A percentile compares a stretch with the other conserved stretches of the same genome.
phyloP scores from a whole-genome alignment of 768 basidiomycete genomes.

The Cystobasidium ongulense region DNA sequence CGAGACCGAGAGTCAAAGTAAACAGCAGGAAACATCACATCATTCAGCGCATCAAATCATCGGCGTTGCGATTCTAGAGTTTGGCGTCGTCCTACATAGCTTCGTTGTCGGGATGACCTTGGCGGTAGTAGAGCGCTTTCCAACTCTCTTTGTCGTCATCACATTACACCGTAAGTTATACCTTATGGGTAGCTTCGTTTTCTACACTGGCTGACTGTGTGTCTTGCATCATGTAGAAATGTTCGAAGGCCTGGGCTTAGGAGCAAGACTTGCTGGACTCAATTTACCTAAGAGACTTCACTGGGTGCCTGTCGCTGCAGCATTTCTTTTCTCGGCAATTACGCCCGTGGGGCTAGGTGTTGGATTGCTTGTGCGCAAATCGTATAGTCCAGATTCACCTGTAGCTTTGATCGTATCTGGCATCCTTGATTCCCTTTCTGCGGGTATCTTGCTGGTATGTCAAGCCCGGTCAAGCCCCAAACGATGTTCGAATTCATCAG shows the following conservation, averaged over 20 bases:
- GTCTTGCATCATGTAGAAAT: conserved; percentile 43
- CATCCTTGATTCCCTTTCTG: conserved; percentile 69
- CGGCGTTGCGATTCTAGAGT: conserved; percentile 84
- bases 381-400: conserved; percentile 71
- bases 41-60: conserved; percentile 49
- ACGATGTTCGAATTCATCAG: neutral
- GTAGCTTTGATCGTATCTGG: conserved; percentile 76
- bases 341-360: conserved; percentile 62
- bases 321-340: conserved; percentile 61
- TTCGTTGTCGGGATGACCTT: conserved; percentile 81
- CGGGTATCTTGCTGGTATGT: conserved; percentile 60
- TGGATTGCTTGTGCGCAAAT: conserved; percentile 44
- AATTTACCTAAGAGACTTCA: conserved; percentile 43
- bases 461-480: neutral
- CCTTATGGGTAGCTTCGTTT: neutral
- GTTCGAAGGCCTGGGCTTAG: conserved; percentile 89
- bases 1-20: neutral
- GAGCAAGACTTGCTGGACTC: conserved; percentile 74
- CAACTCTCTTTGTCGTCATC: conserved; percentile 72
- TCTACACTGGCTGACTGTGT: neutral
- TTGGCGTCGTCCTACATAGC: conserved; percentile 88
- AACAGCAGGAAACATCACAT: neutral
- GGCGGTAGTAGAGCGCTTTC: conserved; percentile 70
- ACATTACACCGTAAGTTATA: conserved; percentile 51
- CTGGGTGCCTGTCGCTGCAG: conserved; percentile 56